phyloP scores from a whole-genome alignment of 2,329 filamentous ascomycete species.

The Claviceps purpurea region DNA sequence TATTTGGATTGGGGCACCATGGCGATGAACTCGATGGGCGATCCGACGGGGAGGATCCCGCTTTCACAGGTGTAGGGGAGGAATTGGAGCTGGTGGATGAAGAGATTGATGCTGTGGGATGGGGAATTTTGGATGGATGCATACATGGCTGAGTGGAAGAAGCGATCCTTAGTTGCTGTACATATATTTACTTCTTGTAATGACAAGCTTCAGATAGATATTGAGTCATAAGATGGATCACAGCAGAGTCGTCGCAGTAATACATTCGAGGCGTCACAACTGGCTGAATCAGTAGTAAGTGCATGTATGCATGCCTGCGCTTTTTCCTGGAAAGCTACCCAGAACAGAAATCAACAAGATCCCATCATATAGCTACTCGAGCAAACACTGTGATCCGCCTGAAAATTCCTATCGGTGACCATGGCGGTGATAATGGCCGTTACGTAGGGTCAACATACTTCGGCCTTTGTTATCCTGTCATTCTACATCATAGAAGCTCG shows the following conservation, averaged over 20 bases:
- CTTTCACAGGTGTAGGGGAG: not conserved
- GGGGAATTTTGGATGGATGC: not conserved
- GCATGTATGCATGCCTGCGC: no score
- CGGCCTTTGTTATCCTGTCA: not conserved
- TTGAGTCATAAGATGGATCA: no score
- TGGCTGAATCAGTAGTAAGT: no score
- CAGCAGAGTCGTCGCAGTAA: no score
- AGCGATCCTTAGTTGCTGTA: not conserved
- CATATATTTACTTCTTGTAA: not conserved
- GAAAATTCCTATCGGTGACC: no score
- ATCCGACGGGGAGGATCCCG: conserved; percentile 7
- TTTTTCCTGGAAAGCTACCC: no score
- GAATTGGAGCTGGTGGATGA: not conserved
- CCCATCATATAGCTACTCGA: not conserved
- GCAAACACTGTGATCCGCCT: not conserved
- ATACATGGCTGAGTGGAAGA: not conserved
- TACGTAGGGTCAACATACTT: conserved; percentile 6
- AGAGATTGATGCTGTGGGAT: not conserved
- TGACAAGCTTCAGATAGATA: no score
- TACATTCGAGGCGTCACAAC: no score
- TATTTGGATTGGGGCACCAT: conserved; percentile 22
- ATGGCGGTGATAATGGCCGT: not conserved
- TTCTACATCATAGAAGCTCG: no score
- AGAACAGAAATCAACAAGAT: not conserved
- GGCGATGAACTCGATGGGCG: conserved; percentile 18